phyloP scores from a whole-genome alignment of 176 grass and related monocot species.

The Rhynchospora breviuscula region DNA sequence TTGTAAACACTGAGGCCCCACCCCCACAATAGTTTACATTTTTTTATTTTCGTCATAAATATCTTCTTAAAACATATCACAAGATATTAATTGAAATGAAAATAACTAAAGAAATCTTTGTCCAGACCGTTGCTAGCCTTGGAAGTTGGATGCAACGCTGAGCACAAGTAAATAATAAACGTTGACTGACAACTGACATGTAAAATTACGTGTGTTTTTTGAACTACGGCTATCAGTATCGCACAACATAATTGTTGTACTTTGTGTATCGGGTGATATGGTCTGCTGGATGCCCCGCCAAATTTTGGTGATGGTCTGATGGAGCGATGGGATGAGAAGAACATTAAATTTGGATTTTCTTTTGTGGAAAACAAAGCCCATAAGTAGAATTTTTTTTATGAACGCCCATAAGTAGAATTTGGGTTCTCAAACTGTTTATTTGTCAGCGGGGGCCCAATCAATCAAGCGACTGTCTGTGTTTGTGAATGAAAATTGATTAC shows the following conservation, averaged over 20 bases:
- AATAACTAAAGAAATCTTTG: too few species aligned
- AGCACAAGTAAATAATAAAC: neutral
- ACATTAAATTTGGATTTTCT: neutral
- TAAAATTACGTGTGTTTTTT: neutral
- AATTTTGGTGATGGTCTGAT: neutral
- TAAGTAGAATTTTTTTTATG: too few species aligned
- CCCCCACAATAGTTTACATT: neutral
- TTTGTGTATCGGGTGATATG: neutral
- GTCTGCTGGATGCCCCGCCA: neutral
- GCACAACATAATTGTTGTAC: neutral
- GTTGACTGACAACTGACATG: neutral
- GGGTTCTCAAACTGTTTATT: neutral
- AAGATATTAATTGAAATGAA: neutral
- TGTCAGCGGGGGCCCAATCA: neutral
- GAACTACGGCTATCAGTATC: neutral
- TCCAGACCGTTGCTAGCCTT: neutral
- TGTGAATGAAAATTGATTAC: too few species aligned
- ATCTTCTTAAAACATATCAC: neutral
- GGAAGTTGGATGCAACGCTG: neutral
- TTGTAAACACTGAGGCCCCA: neutral
- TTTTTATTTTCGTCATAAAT: neutral
- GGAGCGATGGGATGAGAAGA: neutral
- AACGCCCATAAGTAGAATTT: too few species aligned
- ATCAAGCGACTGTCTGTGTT: neutral
- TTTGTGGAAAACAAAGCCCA: too few species aligned